Base-by-base conservation (phyloP, 768 basidiomycete genomes). In the Trametes maxima region DNA sequence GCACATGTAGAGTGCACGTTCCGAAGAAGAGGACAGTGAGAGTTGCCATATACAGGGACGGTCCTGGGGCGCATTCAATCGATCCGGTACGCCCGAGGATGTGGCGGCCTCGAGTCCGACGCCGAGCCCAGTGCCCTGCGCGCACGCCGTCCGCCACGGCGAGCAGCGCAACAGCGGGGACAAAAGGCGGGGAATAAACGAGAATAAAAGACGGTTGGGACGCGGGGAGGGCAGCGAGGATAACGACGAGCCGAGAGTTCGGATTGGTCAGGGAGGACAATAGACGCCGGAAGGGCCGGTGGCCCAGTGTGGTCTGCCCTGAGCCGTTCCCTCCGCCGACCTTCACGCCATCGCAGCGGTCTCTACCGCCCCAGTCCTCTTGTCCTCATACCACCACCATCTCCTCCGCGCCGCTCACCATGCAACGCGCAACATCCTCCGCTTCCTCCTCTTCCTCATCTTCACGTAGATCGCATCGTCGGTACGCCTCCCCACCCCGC, bases 331-430 rank as follows among this genome's bases (percentile, higher is more conserved):
- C 66, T 70, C 70, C 70, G 68, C 68, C 70, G 68, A 60, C 66
- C 63, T 69, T 66, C 63, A 68, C 67, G 75, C 75, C 78, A 76
- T 77, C 77, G 75, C 77, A 74, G 72, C 74, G 71, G 75, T 73
- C 74, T 68, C 71, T 74, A 75, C 73, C 64, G 72, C 74, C 72
- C 71, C 69, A 69, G 67, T 19, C 74, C 72, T 72, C 71, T 76
- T 76, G 68, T 72, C 76, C 72, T 72, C 69, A 71, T 73, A 74
- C 76, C 70, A 74, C 68, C 70, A 77, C 72, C 70, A 68, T 67
- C 77, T 65, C 60, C 57, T 59, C 60, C 42, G 65, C 65, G 48
- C 61, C 61, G 61, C 51, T 59, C 37, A 52, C 58, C 70, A 77
- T 79, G 74, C 69, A 68, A 16, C 47, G 67, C 66, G 67, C 67